These are phyloP conservation scores for Gossypium arboreum DNA, from an alignment of 345 rosid species.

Conservation along the genomic window DNA sequence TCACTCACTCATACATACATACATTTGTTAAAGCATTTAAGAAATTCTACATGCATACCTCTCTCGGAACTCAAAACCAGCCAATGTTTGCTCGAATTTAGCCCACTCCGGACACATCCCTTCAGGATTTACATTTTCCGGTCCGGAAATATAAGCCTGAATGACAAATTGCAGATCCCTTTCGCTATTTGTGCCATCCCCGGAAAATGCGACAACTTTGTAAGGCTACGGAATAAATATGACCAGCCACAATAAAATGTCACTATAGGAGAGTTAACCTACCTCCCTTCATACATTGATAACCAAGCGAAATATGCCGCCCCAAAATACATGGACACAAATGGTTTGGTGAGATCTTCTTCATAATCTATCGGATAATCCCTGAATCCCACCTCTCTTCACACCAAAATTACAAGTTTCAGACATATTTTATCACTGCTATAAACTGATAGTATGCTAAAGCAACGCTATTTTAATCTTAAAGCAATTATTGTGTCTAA, in stretches of 20 bases:
- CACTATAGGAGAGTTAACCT: constrained; percentile 15
- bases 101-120: constrained; percentile 63
- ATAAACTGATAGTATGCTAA: not conserved
- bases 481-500: not conserved
- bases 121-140: constrained; percentile 53
- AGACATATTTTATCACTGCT: not conserved
- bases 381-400: constrained; percentile 74
- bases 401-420: constrained; percentile 15
- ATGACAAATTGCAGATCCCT: constrained; percentile 68
- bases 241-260: not conserved
- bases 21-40: not conserved
- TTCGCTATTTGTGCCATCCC: constrained; percentile 41
- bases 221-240: not conserved
- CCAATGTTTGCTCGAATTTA: constrained; percentile 77
- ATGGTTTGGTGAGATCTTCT: constrained; percentile 76
- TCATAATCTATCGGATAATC: constrained; percentile 68
- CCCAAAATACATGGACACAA: constrained; percentile 84
- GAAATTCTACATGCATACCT: constrained; percentile 31
- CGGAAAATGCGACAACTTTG: not conserved
- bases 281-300: constrained; percentile 86
- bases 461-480: not conserved
- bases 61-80: constrained; percentile 52
- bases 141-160: constrained; percentile 74
- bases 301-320: constrained; percentile 80
- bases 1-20: not conserved